Evolutionary conservation across 1,284 basidiomycete species (phyloP), one percentile per base, ranked within the genome.

Genomic region (Lignosus rhinocerotis): DNA sequence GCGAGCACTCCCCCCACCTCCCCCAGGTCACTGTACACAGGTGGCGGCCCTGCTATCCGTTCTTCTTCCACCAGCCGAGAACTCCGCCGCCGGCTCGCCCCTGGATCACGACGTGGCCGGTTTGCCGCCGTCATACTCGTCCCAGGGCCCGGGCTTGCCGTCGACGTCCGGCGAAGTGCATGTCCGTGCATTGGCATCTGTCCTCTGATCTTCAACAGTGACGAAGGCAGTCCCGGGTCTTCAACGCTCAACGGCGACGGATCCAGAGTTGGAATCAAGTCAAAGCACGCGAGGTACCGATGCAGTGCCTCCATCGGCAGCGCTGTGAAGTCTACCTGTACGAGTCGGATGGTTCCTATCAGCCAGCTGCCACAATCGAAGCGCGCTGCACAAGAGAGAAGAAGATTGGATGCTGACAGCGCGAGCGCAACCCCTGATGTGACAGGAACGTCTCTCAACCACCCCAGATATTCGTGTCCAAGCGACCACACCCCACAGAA

Each of bases 311-410:
- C 71, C 21, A 75, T 75, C 19, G 88, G 81, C 72, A 92, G 76
- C 62, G 82, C 81, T 45, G 77, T 75, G 69, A 92, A 91, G 69
- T 92, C 87, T 64, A 92, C 80, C 90, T 92, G 71, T 64, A 21
- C 5, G 14, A 10, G 25, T 33, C 17, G 36, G 45, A 61, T 54
- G 30, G 59, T 53, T 58, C 53, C 51, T 61, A 56, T 58, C 63
- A 62, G 44, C 36, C 12, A 43, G 34, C 39, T 60, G 62, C 53
- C 58, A 65, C 45, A 54, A 21, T 34, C 25, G 33, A 44, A 41
- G 36, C 36, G 42, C n/a, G 50, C 33, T 31, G 46, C 39, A 48
- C n/a, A 19, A n/a, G 38, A 30, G 17, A 42, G 44, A 34, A 39
- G 36, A 42, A 21, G 21, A 19, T 14, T 25, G 14, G 17, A 11